Base-by-base conservation (phyloP, 2,329 filamentous ascomycete genomes). In the Ceratocystis huliohia region DNA sequence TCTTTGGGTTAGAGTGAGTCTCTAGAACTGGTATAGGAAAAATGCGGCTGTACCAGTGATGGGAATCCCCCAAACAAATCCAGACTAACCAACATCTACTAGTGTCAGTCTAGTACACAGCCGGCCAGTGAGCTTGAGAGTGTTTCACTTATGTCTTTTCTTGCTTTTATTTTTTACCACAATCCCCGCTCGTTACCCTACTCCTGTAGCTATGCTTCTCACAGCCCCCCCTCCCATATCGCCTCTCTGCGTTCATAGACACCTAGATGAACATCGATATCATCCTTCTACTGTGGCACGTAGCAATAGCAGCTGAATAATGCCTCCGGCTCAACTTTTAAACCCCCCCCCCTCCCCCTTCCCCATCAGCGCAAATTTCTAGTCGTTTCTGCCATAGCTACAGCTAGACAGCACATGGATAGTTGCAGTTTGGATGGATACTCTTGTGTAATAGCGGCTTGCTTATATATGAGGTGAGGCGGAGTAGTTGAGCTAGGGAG, bases 401-500 rank as follows among this genome's bases (percentile, higher is more conserved):
- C 50, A 56, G 46, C 46, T 33, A 33, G 30, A 33, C 7, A 2
- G 33, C 8, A 37, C 8, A 37, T 37, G 33, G 33, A 10, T 37
- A 37, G 33, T 37, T 37, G 33, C 33, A 37, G 10, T 8, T 22
- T n/a, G 13, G 13, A 25, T 5, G 48, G 48, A 53, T 53, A 2
- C 48, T 25, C 48, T 22, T 53, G 48, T 53, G 48, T 53, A 53
- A 53, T 53, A 53, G 48, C 48, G 48, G 48, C 48, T 53, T 53
- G 25, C 22, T 13, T 10, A 53, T 25, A 17, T 53, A 48, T 48
- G 13, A n/a, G 28, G 28, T 30, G 53, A 59, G 53, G 53, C 13
- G 53, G 53, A 59, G 53, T 17, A 33, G 53, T 17, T 30, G 13
- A 30, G 22, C 28, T 37, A 33, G 13, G 50, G 13, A 20, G 50